Percentiles rank a stretch among this genome's conserved stretches.
Evolutionary conservation across 2,329 filamentous ascomycete species (phyloP).

Genomic region (Plenodomus tracheiphilus): DNA sequence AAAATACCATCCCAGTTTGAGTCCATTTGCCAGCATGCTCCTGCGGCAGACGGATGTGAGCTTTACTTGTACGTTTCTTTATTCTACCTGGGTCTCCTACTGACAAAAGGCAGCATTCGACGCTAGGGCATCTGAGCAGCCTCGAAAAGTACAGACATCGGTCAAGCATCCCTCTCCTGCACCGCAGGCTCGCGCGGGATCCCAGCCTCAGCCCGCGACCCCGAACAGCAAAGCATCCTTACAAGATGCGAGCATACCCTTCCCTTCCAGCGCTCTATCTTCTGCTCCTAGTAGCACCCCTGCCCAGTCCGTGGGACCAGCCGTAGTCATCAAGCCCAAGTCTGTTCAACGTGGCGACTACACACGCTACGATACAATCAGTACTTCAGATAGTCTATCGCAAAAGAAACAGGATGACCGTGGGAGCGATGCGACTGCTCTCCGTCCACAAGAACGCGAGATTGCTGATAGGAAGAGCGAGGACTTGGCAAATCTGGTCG

Average conservation of each 20-base stretch:
- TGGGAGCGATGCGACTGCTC: constrained; percentile 60
- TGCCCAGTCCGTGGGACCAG: constrained; percentile 38
- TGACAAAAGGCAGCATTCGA: constrained; percentile 26
- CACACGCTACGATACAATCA: constrained; percentile 42
- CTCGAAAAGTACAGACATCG: constrained; percentile 11
- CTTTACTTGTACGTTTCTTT: constrained; percentile 35
- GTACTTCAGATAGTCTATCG: constrained; percentile 31
- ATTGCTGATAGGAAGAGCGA: constrained; percentile 75
- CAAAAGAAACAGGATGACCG: constrained; percentile 59
- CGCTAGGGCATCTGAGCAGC: constrained; percentile 10
- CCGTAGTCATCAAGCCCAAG: constrained; percentile 54
- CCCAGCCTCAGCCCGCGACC: constrained; percentile 11
- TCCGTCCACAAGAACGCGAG: constrained; percentile 77
- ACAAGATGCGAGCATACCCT: constrained; percentile 19
- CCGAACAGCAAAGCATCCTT: constrained; percentile 14
- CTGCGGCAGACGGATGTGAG: constrained; percentile 47
- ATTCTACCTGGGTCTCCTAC: neutral
- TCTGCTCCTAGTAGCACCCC: constrained; percentile 19
- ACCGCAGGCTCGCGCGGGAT: constrained; percentile 11
- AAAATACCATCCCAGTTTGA: constrained; percentile 40
- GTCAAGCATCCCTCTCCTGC: constrained; percentile 12
- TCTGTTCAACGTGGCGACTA: constrained; percentile 48
- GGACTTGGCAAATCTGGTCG: constrained; percentile 69
- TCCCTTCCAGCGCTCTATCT: constrained; percentile 17
- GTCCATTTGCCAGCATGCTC: constrained; percentile 60